phyloP scores from a whole-genome alignment of 2,329 filamentous ascomycete genomes.

The Pestalotiopsis sp. region DNA sequence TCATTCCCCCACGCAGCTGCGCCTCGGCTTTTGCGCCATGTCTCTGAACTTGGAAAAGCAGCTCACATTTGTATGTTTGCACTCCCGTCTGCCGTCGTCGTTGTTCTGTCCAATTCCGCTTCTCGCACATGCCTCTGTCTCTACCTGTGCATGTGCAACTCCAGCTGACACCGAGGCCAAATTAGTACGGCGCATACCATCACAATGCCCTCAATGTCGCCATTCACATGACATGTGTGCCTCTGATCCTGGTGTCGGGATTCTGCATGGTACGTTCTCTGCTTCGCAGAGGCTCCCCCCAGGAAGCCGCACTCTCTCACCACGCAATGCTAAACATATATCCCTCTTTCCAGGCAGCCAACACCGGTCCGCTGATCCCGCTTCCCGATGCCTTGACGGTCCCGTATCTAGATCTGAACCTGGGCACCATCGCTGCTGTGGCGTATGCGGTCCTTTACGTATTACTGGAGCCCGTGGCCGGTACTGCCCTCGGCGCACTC shows the following conservation, averaged over 20 bases:
- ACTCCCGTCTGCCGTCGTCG: not conserved
- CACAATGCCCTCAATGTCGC: conserved; percentile 75
- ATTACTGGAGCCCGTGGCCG: conserved; percentile 91
- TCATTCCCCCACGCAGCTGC: not conserved
- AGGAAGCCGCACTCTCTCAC: not conserved
- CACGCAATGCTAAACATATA: conserved; percentile 21
- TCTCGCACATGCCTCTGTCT: not conserved
- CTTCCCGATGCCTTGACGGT: conserved; percentile 69
- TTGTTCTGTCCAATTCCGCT: not conserved
- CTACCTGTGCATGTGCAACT: not conserved
- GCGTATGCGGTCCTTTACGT: conserved; percentile 82
- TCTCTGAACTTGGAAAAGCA: conserved; percentile 81
- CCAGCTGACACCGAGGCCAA: conserved; percentile 13
- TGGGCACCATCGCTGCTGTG: conserved; percentile 65
- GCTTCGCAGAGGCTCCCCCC: not conserved
- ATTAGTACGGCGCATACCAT: conserved; percentile 82
- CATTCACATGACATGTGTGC: conserved; percentile 82
- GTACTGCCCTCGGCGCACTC: conserved; percentile 73
- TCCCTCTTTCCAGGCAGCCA: conserved; percentile 52
- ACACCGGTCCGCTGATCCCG: conserved; percentile 64
- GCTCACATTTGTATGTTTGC: conserved; percentile 72
- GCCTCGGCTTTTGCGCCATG: conserved; percentile 41
- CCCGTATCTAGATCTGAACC: conserved; percentile 68
- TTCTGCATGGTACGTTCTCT: conserved; percentile 67
- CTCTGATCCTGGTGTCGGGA: conserved; percentile 70